Percentiles rank a stretch among this genome's conserved stretches.
phyloP scores from a whole-genome alignment of 495 filamentous ascomycete species.

The Penicillium ochrochloron region DNA sequence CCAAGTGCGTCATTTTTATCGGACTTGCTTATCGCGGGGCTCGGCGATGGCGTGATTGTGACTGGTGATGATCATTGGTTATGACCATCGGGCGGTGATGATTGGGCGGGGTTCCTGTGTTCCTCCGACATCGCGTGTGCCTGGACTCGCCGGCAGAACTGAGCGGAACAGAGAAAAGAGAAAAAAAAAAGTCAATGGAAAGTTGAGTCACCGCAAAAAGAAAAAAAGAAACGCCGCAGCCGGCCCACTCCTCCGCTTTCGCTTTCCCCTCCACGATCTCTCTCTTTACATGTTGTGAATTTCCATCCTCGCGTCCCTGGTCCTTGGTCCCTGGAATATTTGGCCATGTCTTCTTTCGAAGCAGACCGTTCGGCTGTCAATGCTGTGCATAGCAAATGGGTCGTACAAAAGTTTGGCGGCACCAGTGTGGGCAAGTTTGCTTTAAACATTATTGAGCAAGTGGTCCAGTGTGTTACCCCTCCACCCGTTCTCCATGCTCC shows the following conservation, averaged over 20 bases:
- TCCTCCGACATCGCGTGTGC: constrained; percentile 26
- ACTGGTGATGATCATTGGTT: background rate
- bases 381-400: constrained; percentile 55
- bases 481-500: background rate
- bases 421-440: constrained; percentile 76
- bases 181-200: constrained; percentile 35
- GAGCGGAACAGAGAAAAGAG: constrained; percentile 33
- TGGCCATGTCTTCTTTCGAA: constrained; percentile 30
- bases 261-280: constrained; percentile 20
- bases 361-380: constrained; percentile 14
- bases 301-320: constrained; percentile 7
- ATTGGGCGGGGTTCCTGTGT: constrained; percentile 25
- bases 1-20: background rate
- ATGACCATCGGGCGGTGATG: background rate
- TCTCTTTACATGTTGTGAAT: constrained; percentile 17
- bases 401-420: constrained; percentile 87
- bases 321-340: constrained; percentile 13
- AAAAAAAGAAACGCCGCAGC: constrained; percentile 21
- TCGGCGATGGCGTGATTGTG: constrained; percentile 22
- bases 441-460: constrained; percentile 71
- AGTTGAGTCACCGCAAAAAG: constrained; percentile 23
- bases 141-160: constrained; percentile 6
- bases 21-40: constrained; percentile 8
- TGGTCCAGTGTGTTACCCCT: constrained; percentile 63
- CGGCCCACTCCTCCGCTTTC: constrained; percentile 46